These are phyloP conservation scores for Ensete ventricosum DNA, from an alignment of 176 grass and related monocot genomes.

Conservation along the genomic window DNA sequence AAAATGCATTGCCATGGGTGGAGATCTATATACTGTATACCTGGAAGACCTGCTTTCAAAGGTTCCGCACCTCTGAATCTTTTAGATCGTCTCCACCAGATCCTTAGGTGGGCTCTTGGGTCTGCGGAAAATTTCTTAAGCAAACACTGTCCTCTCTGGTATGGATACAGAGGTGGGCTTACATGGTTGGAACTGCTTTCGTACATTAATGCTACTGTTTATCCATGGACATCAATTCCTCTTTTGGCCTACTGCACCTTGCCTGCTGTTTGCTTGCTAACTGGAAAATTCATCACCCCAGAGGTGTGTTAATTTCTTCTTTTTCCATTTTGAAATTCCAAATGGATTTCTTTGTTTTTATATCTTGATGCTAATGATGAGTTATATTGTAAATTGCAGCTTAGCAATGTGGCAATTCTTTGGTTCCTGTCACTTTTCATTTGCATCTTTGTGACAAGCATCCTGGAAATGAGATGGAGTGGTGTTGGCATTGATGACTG, in stretches of 20 bases:
- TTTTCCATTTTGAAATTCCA: neutral
- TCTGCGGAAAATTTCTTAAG: constrained; percentile 74
- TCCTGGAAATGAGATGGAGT: constrained; percentile 74
- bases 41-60: constrained; percentile 49
- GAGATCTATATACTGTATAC: constrained; percentile 67
- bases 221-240: constrained; percentile 63
- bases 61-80: constrained; percentile 70
- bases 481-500: constrained; percentile 57
- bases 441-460: constrained; percentile 50
- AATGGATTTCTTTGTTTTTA: constrained; percentile 1
- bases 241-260: constrained; percentile 67
- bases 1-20: constrained; percentile 82
- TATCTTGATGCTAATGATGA: neutral
- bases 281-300: constrained; percentile 62
- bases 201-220: constrained; percentile 64
- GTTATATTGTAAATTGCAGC: constrained; percentile 28
- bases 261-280: constrained; percentile 63
- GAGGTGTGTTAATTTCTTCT: constrained; percentile 22
- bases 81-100: constrained; percentile 66
- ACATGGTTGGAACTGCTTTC: constrained; percentile 61
- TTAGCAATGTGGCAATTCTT: constrained; percentile 49
- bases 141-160: constrained; percentile 70
- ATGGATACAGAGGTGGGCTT: constrained; percentile 51
- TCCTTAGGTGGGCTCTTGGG: constrained; percentile 67
- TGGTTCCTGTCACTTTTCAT: constrained; percentile 80